Conservation (phyloP, 768 basidiomycete species). For the Tephrocybe sp. region DNA sequence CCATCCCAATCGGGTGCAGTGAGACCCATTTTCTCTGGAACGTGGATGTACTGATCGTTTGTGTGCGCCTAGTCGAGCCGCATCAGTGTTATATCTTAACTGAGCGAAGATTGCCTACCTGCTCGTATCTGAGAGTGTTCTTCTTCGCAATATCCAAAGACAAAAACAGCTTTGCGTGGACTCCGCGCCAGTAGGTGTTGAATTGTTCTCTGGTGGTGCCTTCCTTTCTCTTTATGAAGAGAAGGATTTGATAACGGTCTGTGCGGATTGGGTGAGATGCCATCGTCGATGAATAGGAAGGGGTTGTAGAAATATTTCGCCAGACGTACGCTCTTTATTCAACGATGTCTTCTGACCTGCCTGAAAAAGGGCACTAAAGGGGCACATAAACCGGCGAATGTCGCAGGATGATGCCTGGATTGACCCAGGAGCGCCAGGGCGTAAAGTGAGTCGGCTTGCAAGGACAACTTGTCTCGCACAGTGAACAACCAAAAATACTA, state of each 20-base stretch:
- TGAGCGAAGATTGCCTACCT: constrained; percentile 9
- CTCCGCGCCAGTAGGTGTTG: constrained; percentile 29
- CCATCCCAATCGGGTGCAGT: constrained; percentile 26
- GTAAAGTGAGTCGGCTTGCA: too few species aligned
- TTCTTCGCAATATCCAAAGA: constrained; percentile 30
- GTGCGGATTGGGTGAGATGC: constrained; percentile 16
- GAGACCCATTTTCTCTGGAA: constrained; percentile 17
- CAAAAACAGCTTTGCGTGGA: constrained; percentile 26
- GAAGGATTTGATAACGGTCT: constrained; percentile 27
- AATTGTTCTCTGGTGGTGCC: constrained; percentile 30
- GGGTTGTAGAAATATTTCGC: not conserved
- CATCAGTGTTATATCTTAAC: not conserved
- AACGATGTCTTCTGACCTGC: too few species aligned
- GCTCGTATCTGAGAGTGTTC: constrained; percentile 35
- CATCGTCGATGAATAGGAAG: not conserved
- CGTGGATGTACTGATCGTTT: constrained; percentile 8
- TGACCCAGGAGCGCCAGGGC: too few species aligned
- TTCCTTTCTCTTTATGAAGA: constrained; percentile 26
- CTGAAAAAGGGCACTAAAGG: too few species aligned
- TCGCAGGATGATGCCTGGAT: too few species aligned
- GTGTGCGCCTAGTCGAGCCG: constrained; percentile 19
- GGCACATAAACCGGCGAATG: too few species aligned
- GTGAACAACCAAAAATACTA: too few species aligned
- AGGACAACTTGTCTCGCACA: too few species aligned
- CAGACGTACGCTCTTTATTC: too few species aligned